Evolutionary conservation across 1,139 yeast species (phyloP), one percentile per base, ranked within the genome.

Genomic region (Zygosaccharomyces sapae): DNA sequence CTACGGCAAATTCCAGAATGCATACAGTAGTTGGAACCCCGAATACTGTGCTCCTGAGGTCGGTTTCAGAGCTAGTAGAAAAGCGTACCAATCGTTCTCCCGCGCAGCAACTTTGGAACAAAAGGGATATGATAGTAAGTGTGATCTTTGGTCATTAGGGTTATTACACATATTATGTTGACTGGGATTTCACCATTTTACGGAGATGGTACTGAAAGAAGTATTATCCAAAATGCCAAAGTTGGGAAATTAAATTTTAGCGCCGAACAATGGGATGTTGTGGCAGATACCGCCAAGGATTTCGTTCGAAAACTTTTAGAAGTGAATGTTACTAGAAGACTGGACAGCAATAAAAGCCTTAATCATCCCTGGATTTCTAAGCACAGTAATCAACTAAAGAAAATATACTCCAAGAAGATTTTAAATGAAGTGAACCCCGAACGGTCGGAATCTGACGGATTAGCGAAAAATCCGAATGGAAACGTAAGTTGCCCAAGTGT

Each of bases 21-120:
- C 71, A 69, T 43, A 77, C 86, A 0, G 70, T 79, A 2, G 83
- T 80, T 1, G 88, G 88, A 1, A 81, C 87, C 0, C 82, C 0
- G 87, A 81, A 57, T 81, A 81, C 56, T 75, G 81, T 49, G 87
- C 87, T 0, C 87, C 87, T 0, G 87, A 82, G 52, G 79, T 77
- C 16, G 77, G 80, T 1, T 70, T 76, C 50, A 68, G 61, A 44
- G 66, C 61, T 30, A 60, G 57, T 47, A 49, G 62, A 45, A 46
- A 52, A 34, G 49, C 55, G 4, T 58, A 60, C 44, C 53, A 59
- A 35, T 45, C 50, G 9, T 61, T 61, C 39, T 58, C 64, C 5
- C 51, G 64, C 27, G 59, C 64, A 4, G 62, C 65, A 3, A 59
- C 66, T 7, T 34, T 59, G 12, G 62, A 57, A 4, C 57, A 51